Percentiles rank a stretch among this genome's conserved stretches.
Evolutionary conservation across 129 eudicot genomes (phyloP).

Genomic region (Dittrichia graveolens): DNA sequence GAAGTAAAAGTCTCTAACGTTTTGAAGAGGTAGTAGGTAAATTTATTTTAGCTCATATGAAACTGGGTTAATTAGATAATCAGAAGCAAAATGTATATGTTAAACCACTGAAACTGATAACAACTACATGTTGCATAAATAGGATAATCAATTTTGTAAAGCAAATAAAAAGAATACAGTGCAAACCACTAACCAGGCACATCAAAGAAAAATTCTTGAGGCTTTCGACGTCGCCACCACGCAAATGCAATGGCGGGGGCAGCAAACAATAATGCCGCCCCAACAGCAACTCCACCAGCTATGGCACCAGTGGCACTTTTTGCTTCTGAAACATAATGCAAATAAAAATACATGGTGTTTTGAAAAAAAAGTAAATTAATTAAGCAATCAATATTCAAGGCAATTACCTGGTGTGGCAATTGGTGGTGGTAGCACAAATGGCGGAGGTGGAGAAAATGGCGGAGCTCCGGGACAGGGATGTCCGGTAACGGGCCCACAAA

Average conservation of each 20-base stretch:
- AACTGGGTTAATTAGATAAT: no score
- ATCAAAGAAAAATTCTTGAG: slow-evolving; percentile 84
- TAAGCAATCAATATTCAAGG: background rate
- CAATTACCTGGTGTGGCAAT: slow-evolving; percentile 55
- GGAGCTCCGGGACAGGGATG: slow-evolving; percentile 92
- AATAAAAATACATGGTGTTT: background rate
- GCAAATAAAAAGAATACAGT: no score
- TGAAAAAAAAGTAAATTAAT: no score
- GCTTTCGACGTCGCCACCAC: slow-evolving; percentile 90
- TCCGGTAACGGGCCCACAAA: slow-evolving; percentile 93
- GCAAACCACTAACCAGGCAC: slow-evolving; percentile 63
- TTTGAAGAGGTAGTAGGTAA: no score
- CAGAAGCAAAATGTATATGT: no score
- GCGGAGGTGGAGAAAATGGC: slow-evolving; percentile 96
- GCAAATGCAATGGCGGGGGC: slow-evolving; percentile 95
- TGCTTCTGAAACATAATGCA: slow-evolving; percentile 43
- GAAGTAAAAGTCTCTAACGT: no score
- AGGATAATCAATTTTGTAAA: background rate
- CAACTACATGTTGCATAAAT: background rate
- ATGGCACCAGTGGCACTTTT: slow-evolving; percentile 85
- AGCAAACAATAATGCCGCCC: slow-evolving; percentile 91
- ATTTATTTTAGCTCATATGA: no score
- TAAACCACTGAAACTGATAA: no score
- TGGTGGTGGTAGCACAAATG: slow-evolving; percentile 70
- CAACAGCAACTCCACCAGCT: slow-evolving; percentile 98